Percentiles rank a stretch among this genome's conserved stretches.
phyloP scores from a whole-genome alignment of 148 eudicot species.

The Rhododendron simsii region DNA sequence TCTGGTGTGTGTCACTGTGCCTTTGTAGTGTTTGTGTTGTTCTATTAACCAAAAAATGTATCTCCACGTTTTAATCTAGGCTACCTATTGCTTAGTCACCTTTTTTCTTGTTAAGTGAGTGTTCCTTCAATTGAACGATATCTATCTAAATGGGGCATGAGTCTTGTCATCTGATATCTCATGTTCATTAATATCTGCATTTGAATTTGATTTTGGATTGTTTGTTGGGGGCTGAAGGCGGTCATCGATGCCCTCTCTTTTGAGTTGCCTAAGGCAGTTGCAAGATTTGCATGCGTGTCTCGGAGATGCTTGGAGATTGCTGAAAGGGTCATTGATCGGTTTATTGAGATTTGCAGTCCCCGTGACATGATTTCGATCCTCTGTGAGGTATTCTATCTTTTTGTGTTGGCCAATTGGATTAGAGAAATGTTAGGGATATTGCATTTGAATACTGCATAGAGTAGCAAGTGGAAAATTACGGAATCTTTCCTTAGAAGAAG shows the following conservation, averaged over 20 bases:
- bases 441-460: not conserved
- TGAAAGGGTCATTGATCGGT: conserved; percentile 39
- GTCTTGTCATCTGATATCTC: not conserved
- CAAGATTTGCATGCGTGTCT: conserved; percentile 63
- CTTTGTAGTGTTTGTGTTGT: not conserved
- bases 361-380: conserved; percentile 78
- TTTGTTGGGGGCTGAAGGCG: conserved; percentile 33
- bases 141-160: not conserved
- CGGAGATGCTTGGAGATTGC: conserved; percentile 55
- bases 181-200: not conserved
- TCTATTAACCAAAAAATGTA: not conserved
- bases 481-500: not conserved
- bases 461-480: not conserved
- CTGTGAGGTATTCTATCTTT: conserved; percentile 53
- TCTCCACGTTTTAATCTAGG: not conserved
- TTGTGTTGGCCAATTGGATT: not conserved
- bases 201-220: conserved; percentile 3
- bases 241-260: conserved; percentile 76
- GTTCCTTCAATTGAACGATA: not conserved
- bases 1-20: not conserved
- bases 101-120: not conserved
- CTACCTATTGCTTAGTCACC: not conserved
- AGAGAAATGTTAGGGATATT: not conserved
- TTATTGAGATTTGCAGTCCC: conserved; percentile 57
- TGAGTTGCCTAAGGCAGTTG: conserved; percentile 72